Conservation (phyloP, 345 rosid genomes). For the Cardamine resedifolia region DNA sequence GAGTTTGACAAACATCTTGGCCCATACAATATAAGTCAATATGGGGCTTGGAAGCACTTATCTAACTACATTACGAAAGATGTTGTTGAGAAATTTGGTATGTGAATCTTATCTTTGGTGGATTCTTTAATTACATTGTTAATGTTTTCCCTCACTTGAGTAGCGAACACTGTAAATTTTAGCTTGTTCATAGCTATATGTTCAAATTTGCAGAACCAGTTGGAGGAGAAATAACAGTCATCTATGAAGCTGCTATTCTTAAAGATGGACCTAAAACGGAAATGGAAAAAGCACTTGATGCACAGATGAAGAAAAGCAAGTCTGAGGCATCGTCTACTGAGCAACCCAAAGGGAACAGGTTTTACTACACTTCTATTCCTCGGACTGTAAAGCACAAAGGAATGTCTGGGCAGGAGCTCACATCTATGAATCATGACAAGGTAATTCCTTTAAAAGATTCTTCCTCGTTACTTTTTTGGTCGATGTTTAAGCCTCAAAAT, state of each 20-base stretch:
- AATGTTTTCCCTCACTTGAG: background rate
- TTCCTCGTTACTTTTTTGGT: background rate
- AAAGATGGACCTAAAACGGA: conserved; percentile 47
- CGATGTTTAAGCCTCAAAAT: background rate
- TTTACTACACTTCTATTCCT: conserved; percentile 81
- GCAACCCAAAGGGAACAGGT: conserved; percentile 49
- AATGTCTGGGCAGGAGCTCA: conserved; percentile 62
- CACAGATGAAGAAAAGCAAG: conserved; percentile 61
- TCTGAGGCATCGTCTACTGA: conserved; percentile 44
- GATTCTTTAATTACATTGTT: background rate
- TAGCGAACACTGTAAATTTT: background rate
- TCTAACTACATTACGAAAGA: conserved; percentile 62
- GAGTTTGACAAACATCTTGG: conserved; percentile 86
- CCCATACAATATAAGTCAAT: conserved; percentile 65
- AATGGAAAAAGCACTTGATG: conserved; percentile 74
- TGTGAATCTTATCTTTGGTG: background rate
- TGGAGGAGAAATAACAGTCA: conserved; percentile 86
- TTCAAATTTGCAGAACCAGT: conserved; percentile 63
- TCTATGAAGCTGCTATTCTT: conserved; percentile 53
- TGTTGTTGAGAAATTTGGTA: conserved; percentile 67
- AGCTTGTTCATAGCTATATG: background rate
- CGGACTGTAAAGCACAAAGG: conserved; percentile 65
- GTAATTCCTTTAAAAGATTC: conserved; percentile 27
- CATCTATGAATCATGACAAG: conserved; percentile 95
- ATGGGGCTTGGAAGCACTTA: conserved; percentile 72